These are phyloP conservation scores for Pisolithus microcarpus DNA, from an alignment of 768 basidiomycete genomes.

Conservation along the genomic window DNA sequence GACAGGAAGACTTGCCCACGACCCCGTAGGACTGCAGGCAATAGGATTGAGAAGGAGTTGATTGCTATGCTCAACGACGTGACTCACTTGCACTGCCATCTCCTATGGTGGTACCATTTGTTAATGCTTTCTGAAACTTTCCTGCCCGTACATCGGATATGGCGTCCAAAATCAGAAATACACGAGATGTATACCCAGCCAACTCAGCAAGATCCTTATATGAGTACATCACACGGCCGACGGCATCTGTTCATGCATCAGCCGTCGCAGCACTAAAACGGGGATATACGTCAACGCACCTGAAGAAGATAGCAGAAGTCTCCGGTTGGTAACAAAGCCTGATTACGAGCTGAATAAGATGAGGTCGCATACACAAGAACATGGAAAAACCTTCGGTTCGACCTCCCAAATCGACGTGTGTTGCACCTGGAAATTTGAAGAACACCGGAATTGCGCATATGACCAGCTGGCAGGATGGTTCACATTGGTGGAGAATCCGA, in stretches of 20 bases:
- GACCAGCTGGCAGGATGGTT: conserved; percentile 44
- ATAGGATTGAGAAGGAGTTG: background rate
- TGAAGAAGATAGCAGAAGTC: conserved; percentile 81
- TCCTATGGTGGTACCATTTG: conserved; percentile 63
- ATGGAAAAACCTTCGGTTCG: conserved; percentile 71
- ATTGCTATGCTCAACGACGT: background rate
- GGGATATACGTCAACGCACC: conserved; percentile 34
- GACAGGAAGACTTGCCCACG: conserved; percentile 76
- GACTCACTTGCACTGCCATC: conserved; percentile 71
- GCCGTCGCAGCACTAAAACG: conserved; percentile 2
- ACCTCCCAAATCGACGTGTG: conserved; percentile 64
- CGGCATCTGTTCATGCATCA: conserved; percentile 55
- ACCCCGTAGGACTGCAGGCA: conserved; percentile 58
- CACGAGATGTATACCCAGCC: conserved; percentile 91
- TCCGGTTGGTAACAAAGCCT: conserved; percentile 97
- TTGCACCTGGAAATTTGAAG: conserved; percentile 70
- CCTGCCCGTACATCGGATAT: conserved; percentile 82
- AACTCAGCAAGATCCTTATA: conserved; percentile 96
- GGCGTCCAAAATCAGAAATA: conserved; percentile 81
- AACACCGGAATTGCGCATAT: conserved; percentile 94
- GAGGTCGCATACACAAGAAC: background rate
- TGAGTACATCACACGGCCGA: conserved; percentile 93
- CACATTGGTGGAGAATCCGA: conserved; percentile 2
- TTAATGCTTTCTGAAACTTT: conserved; percentile 82
- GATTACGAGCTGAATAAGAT: background rate